phyloP scores from a whole-genome alignment of 345 rosid species.

The Eucalyptus virginea region DNA sequence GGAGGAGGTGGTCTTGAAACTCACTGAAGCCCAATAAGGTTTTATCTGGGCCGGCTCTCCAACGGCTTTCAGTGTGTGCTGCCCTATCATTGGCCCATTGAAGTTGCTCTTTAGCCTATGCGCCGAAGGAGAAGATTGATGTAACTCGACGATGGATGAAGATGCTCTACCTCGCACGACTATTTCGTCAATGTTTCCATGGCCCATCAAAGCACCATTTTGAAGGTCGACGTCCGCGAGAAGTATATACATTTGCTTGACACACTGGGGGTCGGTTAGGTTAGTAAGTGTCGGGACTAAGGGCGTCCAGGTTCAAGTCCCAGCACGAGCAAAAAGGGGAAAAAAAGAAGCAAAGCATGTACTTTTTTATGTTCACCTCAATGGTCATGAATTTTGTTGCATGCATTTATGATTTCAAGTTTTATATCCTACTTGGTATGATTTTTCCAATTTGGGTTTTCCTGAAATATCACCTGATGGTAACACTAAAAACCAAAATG shows the following conservation, averaged over 20 bases:
- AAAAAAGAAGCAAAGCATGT: neutral
- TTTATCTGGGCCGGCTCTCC: neutral
- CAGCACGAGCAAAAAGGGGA: neutral
- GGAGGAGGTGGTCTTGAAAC: neutral
- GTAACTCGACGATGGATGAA: neutral
- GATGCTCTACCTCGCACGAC: neutral
- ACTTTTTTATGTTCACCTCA: neutral
- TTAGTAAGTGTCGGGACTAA: neutral
- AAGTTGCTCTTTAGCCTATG: neutral
- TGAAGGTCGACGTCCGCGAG: neutral
- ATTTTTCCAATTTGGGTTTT: neutral
- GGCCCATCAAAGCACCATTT: neutral
- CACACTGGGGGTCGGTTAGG: neutral
- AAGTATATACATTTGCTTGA: neutral
- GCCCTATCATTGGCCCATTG: neutral
- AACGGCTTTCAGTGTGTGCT: neutral
- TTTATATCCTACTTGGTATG: neutral
- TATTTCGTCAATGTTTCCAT: neutral
- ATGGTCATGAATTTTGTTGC: neutral
- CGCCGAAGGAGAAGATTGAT: neutral
- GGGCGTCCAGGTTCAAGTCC: neutral
- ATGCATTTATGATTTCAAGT: neutral
- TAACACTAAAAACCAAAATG: neutral
- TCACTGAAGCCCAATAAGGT: neutral
- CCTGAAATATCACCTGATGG: neutral